Evolutionary conservation across 257 asterid species (phyloP).

Genomic region (Plectranthus barbatus): DNA sequence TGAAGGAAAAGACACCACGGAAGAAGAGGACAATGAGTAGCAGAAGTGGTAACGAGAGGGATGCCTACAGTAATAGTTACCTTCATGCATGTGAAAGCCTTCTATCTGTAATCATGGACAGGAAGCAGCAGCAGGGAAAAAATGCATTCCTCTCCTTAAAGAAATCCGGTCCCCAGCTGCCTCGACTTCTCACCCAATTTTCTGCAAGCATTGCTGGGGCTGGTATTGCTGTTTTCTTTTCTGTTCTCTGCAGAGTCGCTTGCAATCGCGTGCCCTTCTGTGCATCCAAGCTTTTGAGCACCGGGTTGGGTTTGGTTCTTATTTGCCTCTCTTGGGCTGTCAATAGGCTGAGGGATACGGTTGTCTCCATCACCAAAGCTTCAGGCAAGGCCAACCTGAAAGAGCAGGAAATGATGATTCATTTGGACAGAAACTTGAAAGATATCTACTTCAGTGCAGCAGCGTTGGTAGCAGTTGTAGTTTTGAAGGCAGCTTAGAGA

Average conservation of each 20-base stretch:
- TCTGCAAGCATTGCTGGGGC: slow-evolving; percentile 91
- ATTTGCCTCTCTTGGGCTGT: slow-evolving; percentile 89
- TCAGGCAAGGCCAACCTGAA: slow-evolving; percentile 24
- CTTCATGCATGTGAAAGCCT: slow-evolving; percentile 83
- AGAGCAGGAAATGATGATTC: slow-evolving; percentile 57
- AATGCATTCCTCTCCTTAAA: slow-evolving; percentile 50
- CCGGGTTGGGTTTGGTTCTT: slow-evolving; percentile 76
- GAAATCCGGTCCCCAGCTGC: slow-evolving; percentile 68
- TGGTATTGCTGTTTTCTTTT: slow-evolving; percentile 68
- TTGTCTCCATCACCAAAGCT: slow-evolving; percentile 43
- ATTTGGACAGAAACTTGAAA: slow-evolving; percentile 50
- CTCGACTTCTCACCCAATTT: slow-evolving; percentile 54
- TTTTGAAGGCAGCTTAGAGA: slow-evolving; percentile 54
- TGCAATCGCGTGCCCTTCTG: slow-evolving; percentile 48
- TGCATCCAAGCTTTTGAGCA: slow-evolving; percentile 45
- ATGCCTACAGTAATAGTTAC: slow-evolving; percentile 41
- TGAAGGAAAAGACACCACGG: slow-evolving; percentile 35
- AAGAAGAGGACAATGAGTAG: slow-evolving; percentile 42
- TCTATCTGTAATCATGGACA: slow-evolving; percentile 57
- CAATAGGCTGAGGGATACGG: slow-evolving; percentile 64
- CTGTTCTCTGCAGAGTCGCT: slow-evolving; percentile 55
- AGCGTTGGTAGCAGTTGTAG: slow-evolving; percentile 50
- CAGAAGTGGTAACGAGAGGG: slow-evolving; percentile 39
- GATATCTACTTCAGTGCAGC: slow-evolving; percentile 62
- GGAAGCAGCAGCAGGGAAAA: slow-evolving; percentile 45